Evolutionary conservation across 139 green algal species (phyloP), one percentile per base, ranked within the genome.

Genomic region (Nannochloris sp.): DNA sequence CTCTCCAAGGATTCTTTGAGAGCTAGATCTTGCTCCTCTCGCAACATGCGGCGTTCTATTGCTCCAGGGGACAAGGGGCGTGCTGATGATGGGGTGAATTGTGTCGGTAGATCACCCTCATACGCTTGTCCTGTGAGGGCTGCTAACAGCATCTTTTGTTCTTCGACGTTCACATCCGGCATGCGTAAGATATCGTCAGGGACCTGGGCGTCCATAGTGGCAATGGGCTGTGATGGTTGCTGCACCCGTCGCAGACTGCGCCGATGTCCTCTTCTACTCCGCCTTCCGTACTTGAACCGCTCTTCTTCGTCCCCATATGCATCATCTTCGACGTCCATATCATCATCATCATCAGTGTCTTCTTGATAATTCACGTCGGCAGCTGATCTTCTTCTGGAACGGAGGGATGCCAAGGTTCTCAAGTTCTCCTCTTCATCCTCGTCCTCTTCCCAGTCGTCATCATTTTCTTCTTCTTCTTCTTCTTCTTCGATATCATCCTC

Each of bases 61-160:
- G 70, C 70, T 3, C 70, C 59, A 0, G 70, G 64, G 24, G 70
- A 77, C 64, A 68, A 53, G 43, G 48, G 43, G 9, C 40, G 31
- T 4, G 31, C 16, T 24, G 44, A 48, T 34, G 58, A 68, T 19
- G 56, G 27, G 8, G 55, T 48, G 19, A 63, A 59, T 18, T 36
- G 12, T n/a, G 25, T 43, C 16, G 9, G n/a, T 37, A 75, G 67
- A 27, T 71, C 37, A 37, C 64, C 64, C 15, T 63, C 53, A 44
- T 77, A 77, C 12, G 31, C 57, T 24, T 60, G 56, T 3, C 70
- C 70, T 49, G 68, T 66, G 6, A 73, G 31, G 0, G 70, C 70
- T 44, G 70, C 70, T 48, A 77, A 48, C 11, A 77, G 64, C 70
- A 77, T 77, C 21, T 51, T 57, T 65, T 77, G 70, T 62, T 77